Evolutionary conservation across 768 basidiomycete genomes (phyloP), one percentile per base, ranked within the genome.

Genomic region (Tubosaeta sp.): DNA sequence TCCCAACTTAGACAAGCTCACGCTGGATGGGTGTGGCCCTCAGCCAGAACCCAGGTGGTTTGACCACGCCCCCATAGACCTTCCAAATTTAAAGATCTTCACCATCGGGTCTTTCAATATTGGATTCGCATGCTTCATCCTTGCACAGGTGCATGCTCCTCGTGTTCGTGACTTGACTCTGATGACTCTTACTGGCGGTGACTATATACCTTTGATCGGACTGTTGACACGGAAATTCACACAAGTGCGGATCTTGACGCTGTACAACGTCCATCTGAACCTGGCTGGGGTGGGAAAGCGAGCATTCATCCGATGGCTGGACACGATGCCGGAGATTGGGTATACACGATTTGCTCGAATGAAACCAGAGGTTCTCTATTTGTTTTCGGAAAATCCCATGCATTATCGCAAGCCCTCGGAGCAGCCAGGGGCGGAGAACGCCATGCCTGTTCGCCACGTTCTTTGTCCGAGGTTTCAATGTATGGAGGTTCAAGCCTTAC

Each of bases 1-100:
- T 51, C 79, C 81, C 13, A 67, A 66, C 7, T 64, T 90, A 25
- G 64, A 65, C 47, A 83, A 81, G 49, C 72, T 90, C 39, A 72
- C 78, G 16, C 60, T 89, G 33, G 82, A 86, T 60, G 80, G 80
- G 46, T 84, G 83, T 26, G 84, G 85, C 6, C 84, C 86, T 19
- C 56, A 61, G 43, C 63, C 50, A 29, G 52, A 65, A 38, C 54
- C 62, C 49, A 73, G 62, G 58, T 52, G 63, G 45, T 55, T 64
- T 45, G 60, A 60, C 31, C 62, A 63, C 22, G 43, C 56, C 46
- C 78, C 83, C 6, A 62, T 88, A 51, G 52, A 65, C 5, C 76
- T 88, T 46, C 74, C 71, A 11, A 58, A 71, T 29, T 73, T 89
- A 12, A 75, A 72, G 53, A 74, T 73, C 39, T 70, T 89, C 13